A percentile compares a stretch with the other conserved stretches of the same genome.
Conservation (phyloP, 495 filamentous ascomycete species). For the Trichoderma parareesei region DNA sequence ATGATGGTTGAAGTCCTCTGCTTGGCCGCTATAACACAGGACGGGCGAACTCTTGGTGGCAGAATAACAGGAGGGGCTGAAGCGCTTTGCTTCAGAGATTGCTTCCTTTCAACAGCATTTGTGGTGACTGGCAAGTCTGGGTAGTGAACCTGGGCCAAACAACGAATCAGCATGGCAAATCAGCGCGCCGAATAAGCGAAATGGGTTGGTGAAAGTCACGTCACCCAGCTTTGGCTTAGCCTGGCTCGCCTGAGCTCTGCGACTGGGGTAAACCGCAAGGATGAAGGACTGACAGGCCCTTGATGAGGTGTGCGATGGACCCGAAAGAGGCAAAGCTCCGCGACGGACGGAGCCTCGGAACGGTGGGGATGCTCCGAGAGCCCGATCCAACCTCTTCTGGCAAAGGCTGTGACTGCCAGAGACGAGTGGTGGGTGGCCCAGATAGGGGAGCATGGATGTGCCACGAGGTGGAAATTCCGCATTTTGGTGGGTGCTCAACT, state of each 20-base stretch:
- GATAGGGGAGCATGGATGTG: background rate
- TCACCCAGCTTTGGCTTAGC: background rate
- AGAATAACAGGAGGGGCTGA: background rate
- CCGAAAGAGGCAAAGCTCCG: constrained; percentile 8
- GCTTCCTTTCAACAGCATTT: background rate
- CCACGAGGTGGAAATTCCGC: constrained; percentile 5
- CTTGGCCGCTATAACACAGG: background rate
- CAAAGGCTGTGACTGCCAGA: background rate
- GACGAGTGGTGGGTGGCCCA: background rate
- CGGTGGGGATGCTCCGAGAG: constrained; percentile 4
- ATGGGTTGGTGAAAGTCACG: background rate
- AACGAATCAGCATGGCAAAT: constrained; percentile 3
- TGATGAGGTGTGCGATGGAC: constrained; percentile 4
- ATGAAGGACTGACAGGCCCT: constrained; percentile 1
- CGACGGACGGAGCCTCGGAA: constrained; percentile 7
- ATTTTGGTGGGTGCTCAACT: background rate
- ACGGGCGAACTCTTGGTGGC: background rate
- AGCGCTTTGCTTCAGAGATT: background rate
- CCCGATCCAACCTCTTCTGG: constrained; percentile 3
- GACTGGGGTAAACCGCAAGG: background rate
- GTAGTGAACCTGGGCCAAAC: background rate
- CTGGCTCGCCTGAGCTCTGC: background rate
- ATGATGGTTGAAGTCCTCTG: background rate
- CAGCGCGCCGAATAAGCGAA: constrained; percentile 6
- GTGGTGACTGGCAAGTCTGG: background rate